These are phyloP conservation scores for Fusarium albosuccineum DNA, from an alignment of 2,329 filamentous ascomycete genomes.

Conservation along the genomic window DNA sequence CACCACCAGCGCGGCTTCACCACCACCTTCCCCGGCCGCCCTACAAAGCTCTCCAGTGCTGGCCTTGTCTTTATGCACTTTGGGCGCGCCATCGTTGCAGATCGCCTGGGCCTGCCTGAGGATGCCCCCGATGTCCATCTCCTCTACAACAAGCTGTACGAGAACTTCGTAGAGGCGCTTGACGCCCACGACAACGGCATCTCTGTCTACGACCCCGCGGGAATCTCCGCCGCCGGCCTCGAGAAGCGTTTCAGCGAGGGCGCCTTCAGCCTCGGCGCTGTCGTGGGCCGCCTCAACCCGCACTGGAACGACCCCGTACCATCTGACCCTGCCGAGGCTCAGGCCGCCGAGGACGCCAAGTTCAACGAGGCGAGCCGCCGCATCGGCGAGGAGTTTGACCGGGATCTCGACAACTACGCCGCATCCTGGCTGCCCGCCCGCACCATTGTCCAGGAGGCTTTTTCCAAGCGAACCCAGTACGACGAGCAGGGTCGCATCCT, in stretches of 20 bases:
- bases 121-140: slow-evolving; percentile 77
- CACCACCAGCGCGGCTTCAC: slow-evolving; percentile 96
- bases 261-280: slow-evolving; percentile 85
- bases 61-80: slow-evolving; percentile 97
- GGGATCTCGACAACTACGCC: slow-evolving; percentile 81
- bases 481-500: slow-evolving; percentile 84
- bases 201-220: slow-evolving; percentile 80
- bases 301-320: slow-evolving; percentile 79
- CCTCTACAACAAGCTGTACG: slow-evolving; percentile 90
- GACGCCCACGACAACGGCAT: slow-evolving; percentile 99
- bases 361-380: slow-evolving; percentile 83
- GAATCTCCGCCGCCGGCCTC: slow-evolving; percentile 76
- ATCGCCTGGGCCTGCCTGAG: slow-evolving; percentile 63
- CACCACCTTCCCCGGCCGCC: slow-evolving; percentile 84
- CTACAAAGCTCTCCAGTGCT: slow-evolving; percentile 92
- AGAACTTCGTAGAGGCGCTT: slow-evolving; percentile 92
- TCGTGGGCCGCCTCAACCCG: slow-evolving; percentile 84
- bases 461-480: slow-evolving; percentile 74
- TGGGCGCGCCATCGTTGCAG: slow-evolving; percentile 83
- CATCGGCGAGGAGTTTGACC: slow-evolving; percentile 90
- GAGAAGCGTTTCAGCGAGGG: slow-evolving; percentile 87
- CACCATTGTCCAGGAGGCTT: slow-evolving; percentile 81
- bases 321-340: slow-evolving; percentile 65
- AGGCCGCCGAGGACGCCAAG: slow-evolving; percentile 82
- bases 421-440: slow-evolving; percentile 89